Evolutionary conservation across 2,329 filamentous ascomycete genomes (phyloP).

Genomic region (Penicillium brevicompactum): DNA sequence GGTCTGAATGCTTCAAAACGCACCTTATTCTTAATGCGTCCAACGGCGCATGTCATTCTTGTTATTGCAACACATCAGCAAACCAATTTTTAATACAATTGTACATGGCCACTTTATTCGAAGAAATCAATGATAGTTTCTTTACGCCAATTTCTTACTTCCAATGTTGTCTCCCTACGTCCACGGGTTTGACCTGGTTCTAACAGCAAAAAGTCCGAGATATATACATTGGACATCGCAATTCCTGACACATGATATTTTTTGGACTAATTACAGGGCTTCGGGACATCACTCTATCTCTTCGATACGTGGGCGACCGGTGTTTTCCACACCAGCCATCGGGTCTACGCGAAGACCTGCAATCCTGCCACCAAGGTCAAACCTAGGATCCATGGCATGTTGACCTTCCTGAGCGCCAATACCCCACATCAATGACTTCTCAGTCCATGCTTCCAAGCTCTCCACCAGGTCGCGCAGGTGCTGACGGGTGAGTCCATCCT

Average conservation of each 20-base stretch:
- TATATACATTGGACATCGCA: no score
- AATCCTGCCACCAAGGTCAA: slow-evolving; percentile 41
- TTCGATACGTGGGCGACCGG: slow-evolving; percentile 39
- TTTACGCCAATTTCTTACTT: no score
- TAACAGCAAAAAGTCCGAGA: no score
- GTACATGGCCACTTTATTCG: no score
- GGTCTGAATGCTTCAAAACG: background rate
- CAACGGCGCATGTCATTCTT: background rate
- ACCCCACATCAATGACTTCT: slow-evolving; percentile 45
- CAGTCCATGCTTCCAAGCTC: slow-evolving; percentile 46
- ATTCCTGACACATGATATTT: no score
- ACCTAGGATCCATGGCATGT: slow-evolving; percentile 18
- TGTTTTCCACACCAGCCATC: slow-evolving; percentile 24
- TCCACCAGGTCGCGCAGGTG: slow-evolving; percentile 44
- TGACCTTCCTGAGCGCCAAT: slow-evolving; percentile 30
- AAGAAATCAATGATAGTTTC: no score
- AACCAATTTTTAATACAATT: no score
- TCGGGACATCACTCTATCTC: slow-evolving; percentile 41
- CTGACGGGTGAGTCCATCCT: slow-evolving; percentile 42
- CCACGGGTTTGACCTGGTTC: no score
- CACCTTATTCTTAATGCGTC: background rate
- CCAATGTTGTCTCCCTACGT: no score
- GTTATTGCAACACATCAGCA: no score
- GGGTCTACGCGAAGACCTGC: slow-evolving; percentile 43
- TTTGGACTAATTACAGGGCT: no score